These are phyloP conservation scores for Tetracladium marchalianum DNA, from an alignment of 495 filamentous ascomycete genomes.

Conservation along the genomic window DNA sequence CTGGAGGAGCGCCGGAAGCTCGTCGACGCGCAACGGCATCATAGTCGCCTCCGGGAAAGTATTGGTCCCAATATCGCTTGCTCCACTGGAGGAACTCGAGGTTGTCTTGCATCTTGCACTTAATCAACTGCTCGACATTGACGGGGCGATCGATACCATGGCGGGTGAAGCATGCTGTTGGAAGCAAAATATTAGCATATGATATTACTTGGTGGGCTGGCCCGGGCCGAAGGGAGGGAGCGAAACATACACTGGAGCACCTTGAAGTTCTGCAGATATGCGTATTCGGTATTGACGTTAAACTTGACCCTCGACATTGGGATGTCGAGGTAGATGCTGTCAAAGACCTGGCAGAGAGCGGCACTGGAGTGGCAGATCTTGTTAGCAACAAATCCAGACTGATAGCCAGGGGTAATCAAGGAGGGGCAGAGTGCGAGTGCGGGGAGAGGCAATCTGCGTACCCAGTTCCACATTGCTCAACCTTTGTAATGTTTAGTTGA, in stretches of 20 bases:
- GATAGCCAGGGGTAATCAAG: constrained; percentile 3
- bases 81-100: constrained; percentile 97
- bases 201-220: constrained; percentile 8
- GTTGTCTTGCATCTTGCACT: constrained; percentile 99
- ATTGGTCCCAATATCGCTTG: constrained; percentile 95
- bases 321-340: constrained; percentile 93
- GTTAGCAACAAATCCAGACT: constrained; percentile 2
- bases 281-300: constrained; percentile 94
- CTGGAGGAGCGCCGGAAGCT: constrained; percentile 54
- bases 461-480: constrained; percentile 99
- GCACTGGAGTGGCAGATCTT: constrained; percentile 46
- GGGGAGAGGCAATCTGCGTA: constrained; percentile 40
- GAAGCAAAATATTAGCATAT: background rate
- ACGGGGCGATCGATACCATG: constrained; percentile 81
- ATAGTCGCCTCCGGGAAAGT: constrained; percentile 94
- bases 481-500: constrained; percentile 93
- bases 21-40: constrained; percentile 81
- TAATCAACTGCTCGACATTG: constrained; percentile 78
- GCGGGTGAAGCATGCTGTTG: constrained; percentile 68
- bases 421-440: constrained; percentile 12
- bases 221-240: constrained; percentile 7
- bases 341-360: constrained; percentile 92
- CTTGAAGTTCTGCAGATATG: constrained; percentile 97
- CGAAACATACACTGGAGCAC: constrained; percentile 59
- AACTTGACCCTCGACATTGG: constrained; percentile 97